A percentile compares a stretch with the other conserved stretches of the same genome.
Evolutionary conservation across 306 rosid species (phyloP).

Genomic region (Quercus cerris): DNA sequence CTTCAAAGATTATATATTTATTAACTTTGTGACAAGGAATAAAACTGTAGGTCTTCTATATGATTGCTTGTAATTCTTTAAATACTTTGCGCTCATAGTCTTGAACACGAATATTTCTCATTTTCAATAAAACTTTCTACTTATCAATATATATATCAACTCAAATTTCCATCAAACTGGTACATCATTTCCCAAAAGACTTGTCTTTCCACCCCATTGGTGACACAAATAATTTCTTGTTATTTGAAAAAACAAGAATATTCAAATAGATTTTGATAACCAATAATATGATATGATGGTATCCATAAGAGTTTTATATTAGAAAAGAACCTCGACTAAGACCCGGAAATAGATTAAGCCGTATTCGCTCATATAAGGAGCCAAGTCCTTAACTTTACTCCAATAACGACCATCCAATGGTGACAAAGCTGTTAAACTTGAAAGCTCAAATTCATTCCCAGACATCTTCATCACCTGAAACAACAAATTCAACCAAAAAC

Average conservation of each 20-base stretch:
- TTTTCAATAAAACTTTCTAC: too few relatives aligned
- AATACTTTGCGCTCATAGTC: too few relatives aligned
- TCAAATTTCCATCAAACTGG: too few relatives aligned
- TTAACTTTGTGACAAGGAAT: background rate
- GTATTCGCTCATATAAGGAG: slow-evolving; percentile 58
- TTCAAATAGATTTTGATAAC: too few relatives aligned
- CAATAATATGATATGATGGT: background rate
- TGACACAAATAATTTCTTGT: background rate
- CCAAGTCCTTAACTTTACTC: slow-evolving; percentile 57
- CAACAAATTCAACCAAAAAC: background rate
- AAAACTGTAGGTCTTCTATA: background rate
- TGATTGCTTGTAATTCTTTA: too few relatives aligned
- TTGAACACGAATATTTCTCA: too few relatives aligned
- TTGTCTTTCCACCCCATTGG: background rate
- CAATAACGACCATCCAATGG: slow-evolving; percentile 80
- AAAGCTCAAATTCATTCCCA: slow-evolving; percentile 32
- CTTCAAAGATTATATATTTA: background rate
- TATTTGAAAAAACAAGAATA: too few relatives aligned
- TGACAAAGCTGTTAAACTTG: slow-evolving; percentile 60
- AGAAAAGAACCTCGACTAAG: slow-evolving; percentile 54
- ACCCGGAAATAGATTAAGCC: slow-evolving; percentile 58
- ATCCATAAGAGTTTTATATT: background rate
- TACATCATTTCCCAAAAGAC: background rate
- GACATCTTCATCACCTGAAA: slow-evolving; percentile 22
- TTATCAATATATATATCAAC: too few relatives aligned